Evolutionary conservation across 495 filamentous ascomycete species (phyloP).

Genomic region (Podospora pseudopauciseta): DNA sequence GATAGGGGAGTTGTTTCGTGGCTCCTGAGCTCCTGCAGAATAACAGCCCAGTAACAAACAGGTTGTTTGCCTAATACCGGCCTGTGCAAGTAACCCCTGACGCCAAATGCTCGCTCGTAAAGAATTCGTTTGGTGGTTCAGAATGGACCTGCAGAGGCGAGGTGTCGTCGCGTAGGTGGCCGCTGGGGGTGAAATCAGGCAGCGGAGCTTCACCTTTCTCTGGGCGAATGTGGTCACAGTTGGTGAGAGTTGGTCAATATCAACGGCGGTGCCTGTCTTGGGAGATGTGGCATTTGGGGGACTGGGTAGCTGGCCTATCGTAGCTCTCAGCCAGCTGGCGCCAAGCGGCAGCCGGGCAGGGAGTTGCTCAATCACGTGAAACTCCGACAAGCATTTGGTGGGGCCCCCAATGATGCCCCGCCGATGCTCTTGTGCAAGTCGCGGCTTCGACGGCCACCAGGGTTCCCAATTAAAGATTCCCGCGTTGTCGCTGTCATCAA

Average conservation of each 20-base stretch:
- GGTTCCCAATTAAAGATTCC: constrained; percentile 21
- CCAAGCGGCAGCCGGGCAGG: constrained; percentile 23
- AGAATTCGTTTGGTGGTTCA: constrained; percentile 13
- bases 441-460: constrained; percentile 14
- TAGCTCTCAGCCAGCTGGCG: constrained; percentile 22
- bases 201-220: constrained; percentile 27
- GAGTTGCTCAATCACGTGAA: background rate
- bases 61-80: background rate
- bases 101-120: background rate
- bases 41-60: background rate
- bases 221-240: constrained; percentile 15
- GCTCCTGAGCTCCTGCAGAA: constrained; percentile 12
- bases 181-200: constrained; percentile 21
- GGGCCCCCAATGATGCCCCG: constrained; percentile 26
- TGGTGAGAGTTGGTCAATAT: constrained; percentile 28
- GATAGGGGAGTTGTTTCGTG: background rate
- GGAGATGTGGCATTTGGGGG: constrained; percentile 38
- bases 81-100: constrained; percentile 1
- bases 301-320: constrained; percentile 16
- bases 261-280: constrained; percentile 25
- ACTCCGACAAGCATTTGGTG: constrained; percentile 11
- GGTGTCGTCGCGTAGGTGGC: constrained; percentile 14
- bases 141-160: constrained; percentile 12
- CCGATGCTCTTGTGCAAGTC: constrained; percentile 13
- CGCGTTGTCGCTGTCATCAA: background rate